phyloP scores from a whole-genome alignment of 2,329 filamentous ascomycete species.

The Exophiala sp. region DNA sequence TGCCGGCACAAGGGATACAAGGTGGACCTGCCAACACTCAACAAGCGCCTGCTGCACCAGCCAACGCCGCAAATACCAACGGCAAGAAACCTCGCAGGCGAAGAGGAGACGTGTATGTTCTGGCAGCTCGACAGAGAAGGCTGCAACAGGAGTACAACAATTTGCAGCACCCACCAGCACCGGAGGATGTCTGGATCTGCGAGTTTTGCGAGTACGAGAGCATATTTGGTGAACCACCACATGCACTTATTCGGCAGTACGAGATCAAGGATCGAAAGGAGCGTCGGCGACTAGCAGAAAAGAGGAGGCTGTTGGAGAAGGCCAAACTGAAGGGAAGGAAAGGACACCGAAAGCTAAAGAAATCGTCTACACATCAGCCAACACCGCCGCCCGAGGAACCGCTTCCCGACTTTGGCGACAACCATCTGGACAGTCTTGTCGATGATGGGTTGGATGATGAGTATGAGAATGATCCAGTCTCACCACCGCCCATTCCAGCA shows the following conservation, averaged over 20 bases:
- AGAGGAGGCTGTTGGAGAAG: slow-evolving; percentile 79
- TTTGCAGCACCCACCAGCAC: slow-evolving; percentile 65
- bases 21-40: slow-evolving; percentile 39
- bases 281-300: slow-evolving; percentile 80
- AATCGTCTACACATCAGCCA: not conserved
- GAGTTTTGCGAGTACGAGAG: slow-evolving; percentile 97
- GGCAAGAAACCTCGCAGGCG: slow-evolving; percentile 64
- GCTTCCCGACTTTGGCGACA: slow-evolving; percentile 18
- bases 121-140: slow-evolving; percentile 73
- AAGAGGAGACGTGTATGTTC: slow-evolving; percentile 66
- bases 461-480: slow-evolving; percentile 49
- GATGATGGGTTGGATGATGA: slow-evolving; percentile 51
- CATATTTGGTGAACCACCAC: slow-evolving; percentile 85
- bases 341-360: slow-evolving; percentile 51
- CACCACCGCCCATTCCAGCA: slow-evolving; percentile 35
- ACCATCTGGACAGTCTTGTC: slow-evolving; percentile 40
- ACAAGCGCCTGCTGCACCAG: slow-evolving; percentile 31
- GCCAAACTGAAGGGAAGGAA: slow-evolving; percentile 91
- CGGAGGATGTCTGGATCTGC: slow-evolving; percentile 86
- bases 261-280: slow-evolving; percentile 89
- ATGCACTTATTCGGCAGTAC: slow-evolving; percentile 82
- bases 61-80: slow-evolving; percentile 39
- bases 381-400: not conserved
- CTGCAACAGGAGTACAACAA: slow-evolving; percentile 74
- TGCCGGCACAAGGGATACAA: slow-evolving; percentile 51